Percentiles rank a stretch among this genome's conserved stretches.
Conservation (phyloP, 257 asterid species). For the Forsythia suspensa region DNA sequence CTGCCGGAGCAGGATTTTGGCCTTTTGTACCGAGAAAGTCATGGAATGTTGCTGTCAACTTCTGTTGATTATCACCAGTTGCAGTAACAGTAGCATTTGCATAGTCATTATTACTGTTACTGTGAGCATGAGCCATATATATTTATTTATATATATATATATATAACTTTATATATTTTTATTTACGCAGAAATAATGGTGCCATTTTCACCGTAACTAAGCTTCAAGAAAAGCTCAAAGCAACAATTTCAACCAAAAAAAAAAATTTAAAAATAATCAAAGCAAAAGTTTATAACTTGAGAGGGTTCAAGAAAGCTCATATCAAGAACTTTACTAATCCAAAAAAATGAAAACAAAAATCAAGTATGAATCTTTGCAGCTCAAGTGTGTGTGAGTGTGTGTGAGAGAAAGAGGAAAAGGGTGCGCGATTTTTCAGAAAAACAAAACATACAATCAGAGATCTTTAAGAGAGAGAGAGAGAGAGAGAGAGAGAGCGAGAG, state of each 20-base stretch:
- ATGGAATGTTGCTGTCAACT: slow-evolving; percentile 65
- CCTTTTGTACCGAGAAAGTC: slow-evolving; percentile 71
- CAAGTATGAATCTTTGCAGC: slow-evolving; percentile 13
- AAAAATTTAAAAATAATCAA: not conserved
- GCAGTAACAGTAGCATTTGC: slow-evolving; percentile 24
- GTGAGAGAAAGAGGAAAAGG: slow-evolving; percentile 22
- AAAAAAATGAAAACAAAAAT: not conserved
- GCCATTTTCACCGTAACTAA: slow-evolving; percentile 26
- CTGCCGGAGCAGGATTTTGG: slow-evolving; percentile 48
- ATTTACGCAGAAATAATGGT: slow-evolving; percentile 15
- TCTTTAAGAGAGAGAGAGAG: not conserved
- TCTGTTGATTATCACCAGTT: slow-evolving; percentile 51
- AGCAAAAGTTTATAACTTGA: not conserved
- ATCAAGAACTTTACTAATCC: not conserved
- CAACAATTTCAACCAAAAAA: slow-evolving; percentile 22
- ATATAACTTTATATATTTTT: slow-evolving; percentile 5
- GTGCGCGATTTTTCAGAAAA: slow-evolving; percentile 52
- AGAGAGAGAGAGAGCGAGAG: slow-evolving; percentile 25
- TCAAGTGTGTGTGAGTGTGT: not conserved
- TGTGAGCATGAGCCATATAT: slow-evolving; percentile 74
- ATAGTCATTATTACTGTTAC: slow-evolving; percentile 33
- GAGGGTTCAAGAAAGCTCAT: not conserved
- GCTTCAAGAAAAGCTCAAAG: slow-evolving; percentile 24
- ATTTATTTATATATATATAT: not conserved
- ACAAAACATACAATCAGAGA: slow-evolving; percentile 27